Evolutionary conservation across 2,329 filamentous ascomycete genomes (phyloP), one percentile per base, ranked within the genome.

Genomic region (Cladorrhinum sp.): DNA sequence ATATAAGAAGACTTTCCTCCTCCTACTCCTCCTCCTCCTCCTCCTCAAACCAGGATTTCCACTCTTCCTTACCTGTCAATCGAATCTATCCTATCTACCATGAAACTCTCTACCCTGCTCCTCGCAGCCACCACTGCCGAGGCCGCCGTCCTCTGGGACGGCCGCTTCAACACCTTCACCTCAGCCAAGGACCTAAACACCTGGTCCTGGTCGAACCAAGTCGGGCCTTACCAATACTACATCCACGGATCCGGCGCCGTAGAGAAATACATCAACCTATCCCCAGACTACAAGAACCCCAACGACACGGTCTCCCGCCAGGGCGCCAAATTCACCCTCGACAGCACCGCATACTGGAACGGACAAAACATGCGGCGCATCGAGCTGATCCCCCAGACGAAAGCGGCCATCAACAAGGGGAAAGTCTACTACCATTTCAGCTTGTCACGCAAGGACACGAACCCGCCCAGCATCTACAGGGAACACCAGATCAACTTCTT

Each of bases 181-280:
- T 76, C 80, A 8, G 79, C 79, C 48, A 67, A 77, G 2, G 85
- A 87, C 71, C 77, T 88, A 28, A 76, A 79, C 67, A 80, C 80
- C 46, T 88, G 86, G 86, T 86, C 82, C 3, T 90, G 83, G 82
- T 79, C 79, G n/a, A 88, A 85, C 72, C 82, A 87, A 73, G 84
- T 88, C 68, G 86, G 86, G 24, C 82, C 85, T 0, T 91, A 89
- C 75, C 88, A 91, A 73, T 91, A 88, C 79, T 91, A 91, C 76
- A 90, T 90, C 70, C 88, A 91, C 76, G 89, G 88, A 42, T 76
- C 76, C 8, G 80, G 78, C 4, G 53, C 76, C 1, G 79, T 84
- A 3, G 78, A 78, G 28, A 77, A 82, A 67, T 89, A 90, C 73
- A 79, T 90, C 64, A 83, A 83, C 65, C 77, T 89, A 0, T 82